A percentile compares a stretch with the other conserved stretches of the same genome.
These are phyloP conservation scores for Uronychia setigera DNA, from an alignment of 73 alveolate species.

Conservation along the genomic window DNA sequence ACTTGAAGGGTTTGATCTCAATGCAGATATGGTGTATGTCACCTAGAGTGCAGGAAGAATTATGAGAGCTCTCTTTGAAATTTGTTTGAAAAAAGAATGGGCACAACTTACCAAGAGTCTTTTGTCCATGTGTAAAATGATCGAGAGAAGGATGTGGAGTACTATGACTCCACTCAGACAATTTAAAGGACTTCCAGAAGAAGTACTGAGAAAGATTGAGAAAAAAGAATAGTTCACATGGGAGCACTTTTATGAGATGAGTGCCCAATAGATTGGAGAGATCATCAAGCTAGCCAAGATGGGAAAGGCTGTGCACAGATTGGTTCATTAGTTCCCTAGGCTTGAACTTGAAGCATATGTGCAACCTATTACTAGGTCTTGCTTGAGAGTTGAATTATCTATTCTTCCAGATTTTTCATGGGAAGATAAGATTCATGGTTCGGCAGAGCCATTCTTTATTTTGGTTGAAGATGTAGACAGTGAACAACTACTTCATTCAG, in stretches of 20 bases:
- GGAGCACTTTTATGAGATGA: slow-evolving; percentile 92
- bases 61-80: slow-evolving; percentile 99
- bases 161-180: slow-evolving; percentile 99
- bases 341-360: slow-evolving; percentile 94
- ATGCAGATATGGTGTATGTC: slow-evolving; percentile 98
- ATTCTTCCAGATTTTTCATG: slow-evolving; percentile 97
- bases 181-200: slow-evolving; percentile 92
- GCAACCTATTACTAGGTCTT: slow-evolving; percentile 98
- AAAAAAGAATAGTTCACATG: slow-evolving; percentile 94
- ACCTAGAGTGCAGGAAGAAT: slow-evolving; percentile 99
- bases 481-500: slow-evolving; percentile 97
- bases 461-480: slow-evolving; percentile 99
- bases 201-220: slow-evolving; percentile 90
- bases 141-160: slow-evolving; percentile 98
- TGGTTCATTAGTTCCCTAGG: slow-evolving; percentile 97
- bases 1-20: slow-evolving; percentile 98
- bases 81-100: slow-evolving; percentile 96
- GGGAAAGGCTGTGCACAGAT: slow-evolving; percentile 93
- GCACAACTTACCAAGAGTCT: slow-evolving; percentile 83
- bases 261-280: slow-evolving; percentile 91
- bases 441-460: slow-evolving; percentile 97
- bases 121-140: slow-evolving; percentile 92
- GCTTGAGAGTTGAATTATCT: slow-evolving; percentile 93
- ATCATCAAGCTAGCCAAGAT: slow-evolving; percentile 69
- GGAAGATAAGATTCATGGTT: slow-evolving; percentile 96